Base-by-base conservation (phyloP, 345 rosid species). In the Salix caprea region DNA sequence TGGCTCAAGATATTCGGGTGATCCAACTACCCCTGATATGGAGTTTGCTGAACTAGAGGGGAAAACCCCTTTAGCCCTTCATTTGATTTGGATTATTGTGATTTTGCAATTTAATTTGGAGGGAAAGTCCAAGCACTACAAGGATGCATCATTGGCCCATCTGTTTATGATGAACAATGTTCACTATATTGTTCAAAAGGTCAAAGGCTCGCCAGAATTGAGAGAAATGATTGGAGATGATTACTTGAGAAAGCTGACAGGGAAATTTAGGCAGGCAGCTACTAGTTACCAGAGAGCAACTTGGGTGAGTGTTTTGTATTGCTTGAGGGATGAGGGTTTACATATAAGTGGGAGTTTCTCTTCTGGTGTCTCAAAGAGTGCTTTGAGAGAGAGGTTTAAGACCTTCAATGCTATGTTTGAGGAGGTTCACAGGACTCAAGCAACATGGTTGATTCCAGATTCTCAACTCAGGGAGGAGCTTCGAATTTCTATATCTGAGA, bases 111-210 rank as follows among this genome's bases (percentile, higher is more conserved):
- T 88, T 90, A 95, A 95, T 86, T 85, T 95, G 72, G 94, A 93
- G 19, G 91, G 90, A 24, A 95, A 95, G 76, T 91, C 96, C 15
- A 91, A 89, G 76, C 97, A 86, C 78, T 93, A 93, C 69, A 90
- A 78, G 83, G 99, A 95, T 84, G 71, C 86, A 1, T 84, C 99
- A 26, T 77, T 93, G 66, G 85, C 84, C 10, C 93, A 90, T 78
- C 80, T 95, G 79, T 95, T 95, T 74, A 87, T 95, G 80, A 91
- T 95, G 97, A 95, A 95, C 85, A 95, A 95, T 76, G 92, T 93
- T 15, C 97, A 93, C 74, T 95, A 95, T 74, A 91, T 93, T 0
- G 94, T 89, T 77, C 97, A 95, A 77, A 95, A 95, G 82, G 89
- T 88, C 37, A 95, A 88, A 84, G 90, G 94, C 12, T 91, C 94